Evolutionary conservation across 257 asterid species (phyloP).

Genomic region (Solanum virginianum): DNA sequence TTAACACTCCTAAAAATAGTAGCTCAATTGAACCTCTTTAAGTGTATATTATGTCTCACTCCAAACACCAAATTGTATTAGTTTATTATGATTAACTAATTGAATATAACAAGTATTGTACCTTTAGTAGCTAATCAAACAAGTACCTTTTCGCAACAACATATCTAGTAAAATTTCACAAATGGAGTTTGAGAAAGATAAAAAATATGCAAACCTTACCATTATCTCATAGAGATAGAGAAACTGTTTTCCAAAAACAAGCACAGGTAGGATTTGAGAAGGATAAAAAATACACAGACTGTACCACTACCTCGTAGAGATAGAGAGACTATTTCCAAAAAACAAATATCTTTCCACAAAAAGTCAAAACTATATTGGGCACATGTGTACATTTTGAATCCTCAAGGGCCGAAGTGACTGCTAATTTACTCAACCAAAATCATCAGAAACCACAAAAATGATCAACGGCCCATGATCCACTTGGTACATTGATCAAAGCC

Average conservation of each 20-base stretch:
- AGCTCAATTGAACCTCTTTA: background rate
- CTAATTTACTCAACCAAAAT: background rate
- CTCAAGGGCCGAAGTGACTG: background rate
- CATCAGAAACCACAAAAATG: background rate
- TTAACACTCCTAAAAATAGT: background rate
- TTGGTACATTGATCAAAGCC: rapidly evolving
- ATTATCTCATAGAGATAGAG: no score
- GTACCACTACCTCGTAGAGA: no score
- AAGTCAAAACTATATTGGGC: background rate
- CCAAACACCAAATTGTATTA: background rate
- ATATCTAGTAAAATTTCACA: no score
- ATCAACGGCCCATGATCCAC: background rate
- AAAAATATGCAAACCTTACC: no score
- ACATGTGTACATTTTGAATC: background rate
- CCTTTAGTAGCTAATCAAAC: no score
- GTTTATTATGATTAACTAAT: background rate
- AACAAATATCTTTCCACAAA: background rate
- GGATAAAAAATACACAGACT: no score
- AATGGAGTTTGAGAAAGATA: no score
- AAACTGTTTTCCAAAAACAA: no score
- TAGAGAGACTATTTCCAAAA: no score
- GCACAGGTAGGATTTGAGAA: no score
- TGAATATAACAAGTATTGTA: background rate
- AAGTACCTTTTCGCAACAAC: no score
- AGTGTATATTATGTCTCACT: background rate